Base-by-base conservation (phyloP, 371 early-diverging fungal species). In the Mortierella sp. region DNA sequence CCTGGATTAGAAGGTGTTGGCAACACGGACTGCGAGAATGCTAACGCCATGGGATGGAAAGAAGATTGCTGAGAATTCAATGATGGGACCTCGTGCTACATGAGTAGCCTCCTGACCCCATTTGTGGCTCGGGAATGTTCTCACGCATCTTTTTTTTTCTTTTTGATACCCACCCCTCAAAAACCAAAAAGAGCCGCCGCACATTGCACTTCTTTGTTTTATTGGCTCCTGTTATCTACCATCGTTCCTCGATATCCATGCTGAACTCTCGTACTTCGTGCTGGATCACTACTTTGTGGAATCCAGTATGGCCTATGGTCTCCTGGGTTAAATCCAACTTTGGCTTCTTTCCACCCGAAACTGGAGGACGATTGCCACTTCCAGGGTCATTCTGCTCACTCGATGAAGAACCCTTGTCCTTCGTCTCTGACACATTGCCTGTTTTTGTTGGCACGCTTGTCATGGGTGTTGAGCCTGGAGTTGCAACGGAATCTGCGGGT, bases 251-350 rank as follows among this genome's bases (percentile, higher is more conserved):
- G 16, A 79, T 50, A 30, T 72, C 66, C 7, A 73, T 28, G 19
- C 73, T 65, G 30, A 69, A 72, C 48, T 79, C 79, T 44, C 63
- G 70, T 48, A 55, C 70, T 29, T 79, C 73, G 12, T 59, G 68
- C 2, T 72, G 61, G 52, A 79, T 79, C 12, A 72, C 73, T 21
- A 79, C 79, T 43, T 79, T 79, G 66, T 62, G 72, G 2, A 66
- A 37, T 0, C 73, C 79, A 26, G 73, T 69, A 52, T 79, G 79
- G 6, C 77, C 77, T 59, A 76, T 76, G 12, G 77, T 76, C 58
- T 76, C 77, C 19, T 68, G 76, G 7, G n/a, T 50, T 14, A 26
- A 7, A 23, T 26, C 53, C 19, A 3, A 4, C 23, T 21, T 12
- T 12, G 23, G 23, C 9, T 53, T 23, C 4, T 3, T 4, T 26